Conservation (phyloP, 2,329 filamentous ascomycete genomes). For the Fusarium sp. region DNA sequence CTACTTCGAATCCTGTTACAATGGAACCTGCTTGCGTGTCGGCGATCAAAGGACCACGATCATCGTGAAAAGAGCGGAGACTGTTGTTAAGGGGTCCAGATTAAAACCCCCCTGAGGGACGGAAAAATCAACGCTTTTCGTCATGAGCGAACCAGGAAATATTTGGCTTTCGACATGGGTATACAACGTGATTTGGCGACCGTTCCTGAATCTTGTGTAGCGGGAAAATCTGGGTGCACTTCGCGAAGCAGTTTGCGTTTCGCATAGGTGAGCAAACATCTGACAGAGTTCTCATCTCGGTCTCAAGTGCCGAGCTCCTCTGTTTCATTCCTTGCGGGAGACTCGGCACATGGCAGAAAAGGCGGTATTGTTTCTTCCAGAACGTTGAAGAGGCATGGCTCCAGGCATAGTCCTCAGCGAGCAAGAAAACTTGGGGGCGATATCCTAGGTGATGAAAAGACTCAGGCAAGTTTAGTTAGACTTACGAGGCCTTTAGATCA, state of each 20-base stretch:
- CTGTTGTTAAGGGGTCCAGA: constrained; percentile 7
- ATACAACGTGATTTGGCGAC: not conserved
- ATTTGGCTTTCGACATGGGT: constrained; percentile 16
- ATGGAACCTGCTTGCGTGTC: constrained; percentile 35
- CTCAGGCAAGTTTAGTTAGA: not conserved
- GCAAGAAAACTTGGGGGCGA: too few species aligned
- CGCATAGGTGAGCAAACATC: constrained; percentile 5
- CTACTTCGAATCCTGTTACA: constrained; percentile 8
- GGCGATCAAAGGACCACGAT: not conserved
- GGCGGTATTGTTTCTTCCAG: not conserved
- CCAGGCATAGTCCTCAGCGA: not conserved
- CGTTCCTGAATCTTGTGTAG: constrained; percentile 8
- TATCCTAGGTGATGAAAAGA: not conserved
- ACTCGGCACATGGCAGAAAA: not conserved
- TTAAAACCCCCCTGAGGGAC: constrained; percentile 10
- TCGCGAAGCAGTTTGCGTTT: constrained; percentile 20
- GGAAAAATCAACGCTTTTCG: not conserved
- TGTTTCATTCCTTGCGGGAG: not conserved
- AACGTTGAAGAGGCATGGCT: not conserved
- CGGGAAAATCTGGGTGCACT: not conserved
- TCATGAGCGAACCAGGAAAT: constrained; percentile 3
- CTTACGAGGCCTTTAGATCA: not conserved
- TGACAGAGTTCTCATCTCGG: not conserved
- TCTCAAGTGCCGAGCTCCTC: constrained; percentile 10
- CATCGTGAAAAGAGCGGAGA: constrained; percentile 10